Conservation (phyloP, 768 basidiomycete genomes). For the Leccinum imitatum region DNA sequence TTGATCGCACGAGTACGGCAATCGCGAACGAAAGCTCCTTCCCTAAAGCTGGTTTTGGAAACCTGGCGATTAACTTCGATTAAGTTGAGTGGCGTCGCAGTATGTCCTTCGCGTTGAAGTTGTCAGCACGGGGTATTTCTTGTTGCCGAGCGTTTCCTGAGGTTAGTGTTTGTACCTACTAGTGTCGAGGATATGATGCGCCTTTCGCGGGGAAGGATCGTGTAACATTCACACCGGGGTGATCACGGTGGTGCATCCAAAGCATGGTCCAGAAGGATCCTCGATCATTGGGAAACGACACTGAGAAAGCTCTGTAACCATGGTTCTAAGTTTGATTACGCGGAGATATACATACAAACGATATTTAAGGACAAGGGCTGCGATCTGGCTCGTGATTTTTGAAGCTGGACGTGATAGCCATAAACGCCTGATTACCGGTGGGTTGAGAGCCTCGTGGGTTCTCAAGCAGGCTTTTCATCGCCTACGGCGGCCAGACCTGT, state of each 20-base stretch:
- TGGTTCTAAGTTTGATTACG: neutral
- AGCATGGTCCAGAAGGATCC: neutral
- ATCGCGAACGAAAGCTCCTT: neutral
- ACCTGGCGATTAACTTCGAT: neutral
- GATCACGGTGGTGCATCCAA: neutral
- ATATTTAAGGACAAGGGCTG: neutral
- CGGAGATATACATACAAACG: neutral
- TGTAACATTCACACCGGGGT: neutral
- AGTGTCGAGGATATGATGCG: neutral
- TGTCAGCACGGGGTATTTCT: neutral
- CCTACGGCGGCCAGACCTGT: constrained; percentile 10
- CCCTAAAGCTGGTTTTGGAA: constrained; percentile 2
- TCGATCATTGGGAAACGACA: constrained; percentile 3
- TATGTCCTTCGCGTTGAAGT: neutral
- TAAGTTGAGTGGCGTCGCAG: neutral
- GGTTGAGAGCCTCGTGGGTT: constrained; percentile 1
- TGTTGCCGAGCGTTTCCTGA: constrained; percentile 5
- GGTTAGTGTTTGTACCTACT: neutral
- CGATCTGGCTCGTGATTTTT: constrained; percentile 17
- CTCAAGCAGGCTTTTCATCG: constrained; percentile 10
- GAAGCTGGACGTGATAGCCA: constrained; percentile 1
- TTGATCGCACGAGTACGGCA: neutral
- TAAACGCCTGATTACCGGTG: neutral
- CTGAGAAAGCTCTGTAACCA: neutral
- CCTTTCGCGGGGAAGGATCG: constrained; percentile 2